A percentile compares a stretch with the other conserved stretches of the same genome.
Conservation (phyloP, 2,329 filamentous ascomycete species). For the Fusarium sp. region DNA sequence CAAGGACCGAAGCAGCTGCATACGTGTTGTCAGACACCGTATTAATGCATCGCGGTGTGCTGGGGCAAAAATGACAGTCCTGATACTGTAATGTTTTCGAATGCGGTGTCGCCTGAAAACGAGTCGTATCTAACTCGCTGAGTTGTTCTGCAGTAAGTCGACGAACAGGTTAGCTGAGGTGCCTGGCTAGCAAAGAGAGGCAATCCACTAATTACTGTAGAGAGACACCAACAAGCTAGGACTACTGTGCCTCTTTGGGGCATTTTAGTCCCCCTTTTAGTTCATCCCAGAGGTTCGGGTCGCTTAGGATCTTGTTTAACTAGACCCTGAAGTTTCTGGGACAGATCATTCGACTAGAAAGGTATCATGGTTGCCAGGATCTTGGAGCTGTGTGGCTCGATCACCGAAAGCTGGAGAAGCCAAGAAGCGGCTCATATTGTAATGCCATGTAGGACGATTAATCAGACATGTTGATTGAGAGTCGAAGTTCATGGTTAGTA, state of each 20-base stretch:
- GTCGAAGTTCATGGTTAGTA: neutral
- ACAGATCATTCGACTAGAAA: slow-evolving; percentile 46
- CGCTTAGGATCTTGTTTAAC: slow-evolving; percentile 55
- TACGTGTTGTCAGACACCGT: slow-evolving; percentile 43
- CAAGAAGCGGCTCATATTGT: slow-evolving; percentile 28
- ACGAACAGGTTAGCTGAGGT: slow-evolving; percentile 41
- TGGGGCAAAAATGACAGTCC: slow-evolving; percentile 31
- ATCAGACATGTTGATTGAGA: neutral
- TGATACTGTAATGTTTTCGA: slow-evolving; percentile 4
- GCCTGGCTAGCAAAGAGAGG: slow-evolving; percentile 38
- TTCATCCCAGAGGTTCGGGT: slow-evolving; percentile 56
- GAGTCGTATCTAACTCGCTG: slow-evolving; percentile 26
- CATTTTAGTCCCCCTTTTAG: slow-evolving; percentile 53
- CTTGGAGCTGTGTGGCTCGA: slow-evolving; percentile 31
- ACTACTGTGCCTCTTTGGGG: slow-evolving; percentile 51
- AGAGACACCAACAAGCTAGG: slow-evolving; percentile 45
- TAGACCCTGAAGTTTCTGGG: slow-evolving; percentile 48
- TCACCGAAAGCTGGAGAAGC: slow-evolving; percentile 26
- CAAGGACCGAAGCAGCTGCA: slow-evolving; percentile 33
- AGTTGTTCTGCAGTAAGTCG: slow-evolving; percentile 26
- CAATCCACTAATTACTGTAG: slow-evolving; percentile 39
- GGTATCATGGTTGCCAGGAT: slow-evolving; percentile 43
- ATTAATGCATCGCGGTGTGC: slow-evolving; percentile 38
- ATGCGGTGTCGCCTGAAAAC: slow-evolving; percentile 12
- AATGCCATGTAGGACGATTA: slow-evolving; percentile 6